Conservation (phyloP, 176 grass and related monocot species). For the Secale cereale region DNA sequence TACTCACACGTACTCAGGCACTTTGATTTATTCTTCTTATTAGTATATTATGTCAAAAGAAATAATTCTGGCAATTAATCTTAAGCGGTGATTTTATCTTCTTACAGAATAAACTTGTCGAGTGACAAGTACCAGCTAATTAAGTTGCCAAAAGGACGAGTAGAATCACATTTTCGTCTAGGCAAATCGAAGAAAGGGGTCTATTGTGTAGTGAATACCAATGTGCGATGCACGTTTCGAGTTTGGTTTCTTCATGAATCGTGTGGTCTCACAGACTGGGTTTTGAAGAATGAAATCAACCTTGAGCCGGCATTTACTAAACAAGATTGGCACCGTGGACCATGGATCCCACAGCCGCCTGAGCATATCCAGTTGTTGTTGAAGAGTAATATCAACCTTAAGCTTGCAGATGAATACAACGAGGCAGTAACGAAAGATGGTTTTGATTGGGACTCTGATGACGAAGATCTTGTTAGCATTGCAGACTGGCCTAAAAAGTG, state of each 20-base stretch:
- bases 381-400: not conserved
- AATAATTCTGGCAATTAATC: not conserved
- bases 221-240: not conserved
- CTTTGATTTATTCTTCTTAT: too few species aligned
- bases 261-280: not conserved
- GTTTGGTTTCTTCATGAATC: not conserved
- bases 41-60: too few species aligned
- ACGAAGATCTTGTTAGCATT: not conserved
- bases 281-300: not conserved
- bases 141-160: not conserved
- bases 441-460: not conserved
- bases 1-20: too few species aligned
- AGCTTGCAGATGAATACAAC: not conserved
- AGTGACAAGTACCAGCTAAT: not conserved
- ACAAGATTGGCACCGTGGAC: not conserved
- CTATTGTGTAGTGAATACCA: not conserved
- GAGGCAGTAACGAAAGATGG: not conserved
- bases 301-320: not conserved
- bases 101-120: not conserved
- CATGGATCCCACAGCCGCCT: not conserved
- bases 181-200: not conserved
- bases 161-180: not conserved
- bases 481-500: not conserved
- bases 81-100: not conserved
- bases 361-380: not conserved